These are phyloP conservation scores for Geranium rotundifolium DNA, from an alignment of 345 rosid species.

Conservation along the genomic window DNA sequence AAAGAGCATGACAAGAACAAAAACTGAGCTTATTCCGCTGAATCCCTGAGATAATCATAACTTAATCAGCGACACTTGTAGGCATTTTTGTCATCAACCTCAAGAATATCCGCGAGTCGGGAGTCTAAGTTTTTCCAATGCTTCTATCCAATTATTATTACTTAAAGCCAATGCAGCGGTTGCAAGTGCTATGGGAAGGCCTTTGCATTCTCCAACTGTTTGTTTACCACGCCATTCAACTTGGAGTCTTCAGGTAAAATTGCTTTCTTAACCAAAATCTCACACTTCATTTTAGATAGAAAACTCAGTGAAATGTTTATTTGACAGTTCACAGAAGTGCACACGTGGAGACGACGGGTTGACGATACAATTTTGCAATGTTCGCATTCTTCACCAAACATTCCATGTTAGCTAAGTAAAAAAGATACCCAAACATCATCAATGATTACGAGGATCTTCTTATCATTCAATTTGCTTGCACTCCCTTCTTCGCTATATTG, in stretches of 20 bases:
- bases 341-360: background rate
- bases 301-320: no score
- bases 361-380: background rate
- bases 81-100: background rate
- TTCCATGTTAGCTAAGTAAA: background rate
- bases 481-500: background rate
- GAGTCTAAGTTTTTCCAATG: background rate
- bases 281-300: background rate
- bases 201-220: constrained; percentile 3
- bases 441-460: background rate
- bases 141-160: constrained; percentile 1
- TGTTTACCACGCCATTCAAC: background rate
- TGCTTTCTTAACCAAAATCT: background rate
- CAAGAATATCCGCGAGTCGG: background rate
- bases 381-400: background rate
- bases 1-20: background rate
- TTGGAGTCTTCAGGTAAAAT: background rate
- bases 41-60: constrained; percentile 2
- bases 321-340: background rate
- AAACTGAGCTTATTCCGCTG: constrained; percentile 1
- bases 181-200: constrained; percentile 4
- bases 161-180: constrained; percentile 7
- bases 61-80: constrained; percentile 7
- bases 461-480: background rate
- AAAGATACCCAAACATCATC: background rate